These are phyloP conservation scores for Ophioceras dolichostomum DNA, from an alignment of 2,329 filamentous ascomycete genomes.

Conservation along the genomic window DNA sequence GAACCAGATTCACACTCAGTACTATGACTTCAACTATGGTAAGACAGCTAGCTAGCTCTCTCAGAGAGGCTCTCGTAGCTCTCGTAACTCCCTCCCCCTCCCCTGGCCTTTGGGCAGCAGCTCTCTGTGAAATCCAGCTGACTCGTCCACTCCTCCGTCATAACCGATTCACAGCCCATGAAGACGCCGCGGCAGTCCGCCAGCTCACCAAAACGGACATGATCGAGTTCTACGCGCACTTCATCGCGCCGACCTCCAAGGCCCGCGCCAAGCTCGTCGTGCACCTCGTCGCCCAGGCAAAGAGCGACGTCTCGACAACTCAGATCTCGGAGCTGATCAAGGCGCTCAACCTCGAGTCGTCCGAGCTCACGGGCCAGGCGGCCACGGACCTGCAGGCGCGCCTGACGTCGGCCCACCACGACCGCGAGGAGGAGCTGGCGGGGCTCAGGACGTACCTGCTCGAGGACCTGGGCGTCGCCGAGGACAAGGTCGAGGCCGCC, in stretches of 20 bases:
- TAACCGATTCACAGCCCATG: conserved; percentile 46
- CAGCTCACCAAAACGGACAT: conserved; percentile 69
- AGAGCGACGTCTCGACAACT: conserved; percentile 27
- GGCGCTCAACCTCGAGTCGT: conserved; percentile 18
- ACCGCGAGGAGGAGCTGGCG: conserved; percentile 35
- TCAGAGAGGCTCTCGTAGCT: no score
- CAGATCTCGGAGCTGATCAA: conserved; percentile 28
- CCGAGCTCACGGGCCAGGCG: conserved; percentile 17
- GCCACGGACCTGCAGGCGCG: conserved; percentile 20
- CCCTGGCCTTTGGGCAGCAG: conserved; percentile 1
- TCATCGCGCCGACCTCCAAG: conserved; percentile 62
- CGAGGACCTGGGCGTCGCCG: conserved; percentile 29
- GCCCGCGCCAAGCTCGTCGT: conserved; percentile 73
- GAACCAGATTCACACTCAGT: conserved; percentile 74
- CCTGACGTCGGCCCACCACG: conserved; percentile 22
- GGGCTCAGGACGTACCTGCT: conserved; percentile 37
- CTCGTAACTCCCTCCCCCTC: no score
- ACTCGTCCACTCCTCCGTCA: no score
- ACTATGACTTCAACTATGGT: conserved; percentile 84
- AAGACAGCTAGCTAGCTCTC: conserved; percentile 28
- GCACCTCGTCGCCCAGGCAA: conserved; percentile 66
- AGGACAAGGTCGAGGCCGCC: conserved; percentile 34
- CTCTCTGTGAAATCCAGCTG: no score
- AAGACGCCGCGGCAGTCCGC: conserved; percentile 65
- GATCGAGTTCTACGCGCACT: conserved; percentile 62